phyloP scores from a whole-genome alignment of 2,329 filamentous ascomycete genomes.

The Beauveria australis region DNA sequence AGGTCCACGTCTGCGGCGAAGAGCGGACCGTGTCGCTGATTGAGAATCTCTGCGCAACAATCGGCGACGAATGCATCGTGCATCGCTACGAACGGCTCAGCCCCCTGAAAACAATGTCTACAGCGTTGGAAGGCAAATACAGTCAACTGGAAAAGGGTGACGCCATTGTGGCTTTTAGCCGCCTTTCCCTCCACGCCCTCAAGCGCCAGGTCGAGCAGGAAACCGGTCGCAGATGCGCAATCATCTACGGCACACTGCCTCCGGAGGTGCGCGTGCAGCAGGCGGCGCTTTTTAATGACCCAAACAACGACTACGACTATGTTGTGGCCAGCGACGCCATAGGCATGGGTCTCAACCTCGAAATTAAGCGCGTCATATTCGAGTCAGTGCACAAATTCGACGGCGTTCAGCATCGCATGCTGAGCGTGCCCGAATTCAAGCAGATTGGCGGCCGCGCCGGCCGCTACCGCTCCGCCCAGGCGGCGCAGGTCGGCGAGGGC shows the following conservation, averaged over 20 bases:
- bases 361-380: constrained; percentile 84
- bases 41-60: constrained; percentile 63
- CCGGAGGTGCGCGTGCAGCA: constrained; percentile 90
- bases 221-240: constrained; percentile 76
- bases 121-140: constrained; percentile 57
- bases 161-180: constrained; percentile 79
- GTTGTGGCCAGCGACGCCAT: constrained; percentile 92
- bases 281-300: constrained; percentile 88
- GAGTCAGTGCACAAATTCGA: constrained; percentile 69
- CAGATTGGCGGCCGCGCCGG: constrained; percentile 93
- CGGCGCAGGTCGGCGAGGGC: constrained; percentile 30
- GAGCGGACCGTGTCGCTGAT: constrained; percentile 73
- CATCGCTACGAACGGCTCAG: constrained; percentile 81
- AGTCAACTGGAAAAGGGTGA: constrained; percentile 75
- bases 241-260: constrained; percentile 86
- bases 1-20: constrained; percentile 91
- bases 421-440: constrained; percentile 74
- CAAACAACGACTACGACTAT: constrained; percentile 89
- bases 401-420: constrained; percentile 44
- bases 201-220: constrained; percentile 67
- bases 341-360: constrained; percentile 93
- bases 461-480: constrained; percentile 66
- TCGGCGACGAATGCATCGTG: constrained; percentile 75
- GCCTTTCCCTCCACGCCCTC: constrained; percentile 71
- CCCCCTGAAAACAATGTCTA: constrained; percentile 57